A percentile compares a stretch with the other conserved stretches of the same genome.
Conservation (phyloP, 495 filamentous ascomycete genomes). For the Hypomontagnella submonticulosa region DNA sequence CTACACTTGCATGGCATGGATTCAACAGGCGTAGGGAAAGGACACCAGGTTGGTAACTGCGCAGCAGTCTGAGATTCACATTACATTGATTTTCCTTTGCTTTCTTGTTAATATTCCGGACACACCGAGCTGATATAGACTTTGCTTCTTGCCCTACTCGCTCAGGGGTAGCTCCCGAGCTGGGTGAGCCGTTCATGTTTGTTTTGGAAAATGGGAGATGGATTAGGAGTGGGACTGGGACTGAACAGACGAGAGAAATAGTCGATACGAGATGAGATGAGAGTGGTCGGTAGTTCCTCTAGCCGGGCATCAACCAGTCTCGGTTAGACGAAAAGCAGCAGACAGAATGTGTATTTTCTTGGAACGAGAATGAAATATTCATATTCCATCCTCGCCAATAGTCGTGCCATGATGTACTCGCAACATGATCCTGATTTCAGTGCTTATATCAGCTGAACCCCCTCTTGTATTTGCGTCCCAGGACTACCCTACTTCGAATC, state of each 20-base stretch:
- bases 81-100: slow-evolving; percentile 43
- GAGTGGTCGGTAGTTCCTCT: too few relatives aligned
- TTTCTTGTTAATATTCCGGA: slow-evolving; percentile 34
- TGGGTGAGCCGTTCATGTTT: slow-evolving; percentile 12
- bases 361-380: not conserved
- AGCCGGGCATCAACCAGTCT: too few relatives aligned
- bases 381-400: not conserved
- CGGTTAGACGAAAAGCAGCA: not conserved
- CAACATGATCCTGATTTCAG: too few relatives aligned
- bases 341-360: slow-evolving; percentile 13
- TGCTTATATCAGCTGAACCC: too few relatives aligned
- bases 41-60: slow-evolving; percentile 13
- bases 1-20: slow-evolving; percentile 39
- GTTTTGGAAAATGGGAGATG: slow-evolving; percentile 4
- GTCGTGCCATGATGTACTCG: too few relatives aligned
- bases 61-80: slow-evolving; percentile 15
- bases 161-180: slow-evolving; percentile 8
- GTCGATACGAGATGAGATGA: too few relatives aligned
- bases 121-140: slow-evolving; percentile 34
- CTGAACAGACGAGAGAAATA: too few relatives aligned
- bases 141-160: slow-evolving; percentile 25
- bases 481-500: too few relatives aligned
- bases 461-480: too few relatives aligned
- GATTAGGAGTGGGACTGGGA: too few relatives aligned
- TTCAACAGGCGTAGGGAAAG: slow-evolving; percentile 29